Evolutionary conservation across 2,329 filamentous ascomycete species (phyloP).

Genomic region (Fusarium subglutinans): DNA sequence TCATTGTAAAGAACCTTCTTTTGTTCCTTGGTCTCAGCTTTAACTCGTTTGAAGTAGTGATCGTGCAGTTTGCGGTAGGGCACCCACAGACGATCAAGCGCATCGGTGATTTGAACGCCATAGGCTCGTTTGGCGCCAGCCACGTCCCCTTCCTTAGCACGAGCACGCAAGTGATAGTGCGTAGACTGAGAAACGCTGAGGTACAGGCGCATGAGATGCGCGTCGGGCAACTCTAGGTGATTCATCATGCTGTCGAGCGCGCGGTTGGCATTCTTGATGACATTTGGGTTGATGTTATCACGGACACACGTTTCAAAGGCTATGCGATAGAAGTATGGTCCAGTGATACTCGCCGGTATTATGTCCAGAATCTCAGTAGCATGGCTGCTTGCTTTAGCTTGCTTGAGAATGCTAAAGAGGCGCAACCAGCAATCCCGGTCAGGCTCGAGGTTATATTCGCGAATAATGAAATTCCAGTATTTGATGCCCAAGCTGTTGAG

Average conservation of each 20-base stretch:
- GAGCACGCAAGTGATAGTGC: constrained; percentile 51
- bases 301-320: constrained; percentile 78
- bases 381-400: constrained; percentile 71
- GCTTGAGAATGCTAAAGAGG: constrained; percentile 73
- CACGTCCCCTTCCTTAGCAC: constrained; percentile 45
- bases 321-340: constrained; percentile 69
- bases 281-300: constrained; percentile 79
- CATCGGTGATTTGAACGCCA: constrained; percentile 60
- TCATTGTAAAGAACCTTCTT: constrained; percentile 46
- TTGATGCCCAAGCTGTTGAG: constrained; percentile 69
- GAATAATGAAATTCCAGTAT: constrained; percentile 82
- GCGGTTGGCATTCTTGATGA: constrained; percentile 70
- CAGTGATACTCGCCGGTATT: constrained; percentile 58
- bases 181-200: constrained; percentile 63
- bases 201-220: constrained; percentile 62
- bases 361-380: constrained; percentile 66
- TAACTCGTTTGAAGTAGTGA: constrained; percentile 46
- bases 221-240: constrained; percentile 56
- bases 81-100: constrained; percentile 61
- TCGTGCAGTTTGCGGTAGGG: constrained; percentile 55
- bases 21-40: constrained; percentile 38
- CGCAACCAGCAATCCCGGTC: constrained; percentile 76
- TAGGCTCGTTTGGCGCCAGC: constrained; percentile 53
- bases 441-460: constrained; percentile 69
- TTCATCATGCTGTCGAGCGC: constrained; percentile 72